phyloP scores from a whole-genome alignment of 192 early-diverging fungal species.

The Paraglomus brasilianum region DNA sequence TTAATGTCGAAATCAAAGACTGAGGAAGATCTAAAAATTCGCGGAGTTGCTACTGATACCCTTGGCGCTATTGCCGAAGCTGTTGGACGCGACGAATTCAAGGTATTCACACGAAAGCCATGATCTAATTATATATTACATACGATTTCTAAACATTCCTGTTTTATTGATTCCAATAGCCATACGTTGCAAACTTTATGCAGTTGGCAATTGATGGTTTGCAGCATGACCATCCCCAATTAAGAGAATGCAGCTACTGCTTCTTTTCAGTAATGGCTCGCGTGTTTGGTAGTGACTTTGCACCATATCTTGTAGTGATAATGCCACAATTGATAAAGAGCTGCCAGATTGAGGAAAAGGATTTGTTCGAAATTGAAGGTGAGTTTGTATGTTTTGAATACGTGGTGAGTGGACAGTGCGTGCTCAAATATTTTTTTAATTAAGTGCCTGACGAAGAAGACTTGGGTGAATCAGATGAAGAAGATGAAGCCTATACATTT shows the following conservation, averaged over 20 bases:
- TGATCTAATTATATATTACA: background rate
- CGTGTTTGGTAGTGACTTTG: slow-evolving; percentile 82
- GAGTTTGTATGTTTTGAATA: background rate
- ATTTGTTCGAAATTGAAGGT: slow-evolving; percentile 26
- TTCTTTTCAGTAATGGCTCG: slow-evolving; percentile 83
- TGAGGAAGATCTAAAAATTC: slow-evolving; percentile 74
- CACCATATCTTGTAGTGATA: slow-evolving; percentile 68
- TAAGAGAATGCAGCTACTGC: slow-evolving; percentile 84
- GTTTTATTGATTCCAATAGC: slow-evolving; percentile 30
- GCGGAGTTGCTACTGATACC: slow-evolving; percentile 84
- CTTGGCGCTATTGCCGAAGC: slow-evolving; percentile 84
- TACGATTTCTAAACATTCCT: background rate
- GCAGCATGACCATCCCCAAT: slow-evolving; percentile 65
- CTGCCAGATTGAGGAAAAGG: slow-evolving; percentile 73
- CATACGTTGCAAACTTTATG: slow-evolving; percentile 75
- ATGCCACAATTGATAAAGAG: slow-evolving; percentile 81
- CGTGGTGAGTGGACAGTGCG: background rate
- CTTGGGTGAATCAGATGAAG: slow-evolving; percentile 50
- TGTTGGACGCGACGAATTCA: slow-evolving; percentile 79
- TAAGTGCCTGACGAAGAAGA: slow-evolving; percentile 33
- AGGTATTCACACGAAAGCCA: slow-evolving; percentile 16
- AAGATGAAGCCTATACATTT: slow-evolving; percentile 60
- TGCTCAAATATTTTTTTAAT: background rate
- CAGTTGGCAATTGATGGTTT: slow-evolving; percentile 75
- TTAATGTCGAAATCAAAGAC: slow-evolving; percentile 68